phyloP scores from a whole-genome alignment of 108 stramenopile genomes.

The Cyclotella cryptica region DNA sequence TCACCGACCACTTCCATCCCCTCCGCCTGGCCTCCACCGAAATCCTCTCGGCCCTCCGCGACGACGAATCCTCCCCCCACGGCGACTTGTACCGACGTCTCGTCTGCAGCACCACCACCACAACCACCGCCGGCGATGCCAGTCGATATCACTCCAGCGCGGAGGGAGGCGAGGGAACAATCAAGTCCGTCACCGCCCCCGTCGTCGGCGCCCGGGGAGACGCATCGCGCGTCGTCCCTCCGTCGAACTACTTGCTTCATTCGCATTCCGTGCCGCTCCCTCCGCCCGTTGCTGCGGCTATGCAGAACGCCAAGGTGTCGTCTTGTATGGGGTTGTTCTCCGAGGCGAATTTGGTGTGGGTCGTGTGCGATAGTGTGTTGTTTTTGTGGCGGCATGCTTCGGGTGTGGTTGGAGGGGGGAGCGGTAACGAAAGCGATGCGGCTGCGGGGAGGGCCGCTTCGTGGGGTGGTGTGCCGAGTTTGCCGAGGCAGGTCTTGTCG shows the following conservation, averaged over 20 bases:
- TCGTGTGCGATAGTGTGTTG: slow-evolving; percentile 88
- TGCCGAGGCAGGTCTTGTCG: not conserved
- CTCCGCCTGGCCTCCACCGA: slow-evolving; percentile 67
- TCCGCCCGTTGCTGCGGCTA: slow-evolving; percentile 52
- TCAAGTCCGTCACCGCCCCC: not conserved
- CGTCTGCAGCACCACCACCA: slow-evolving; percentile 14
- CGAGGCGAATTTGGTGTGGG: slow-evolving; percentile 92
- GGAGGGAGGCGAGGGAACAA: not conserved
- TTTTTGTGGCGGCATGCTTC: slow-evolving; percentile 89
- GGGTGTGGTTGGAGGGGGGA: slow-evolving; percentile 5
- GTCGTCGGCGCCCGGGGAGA: not conserved
- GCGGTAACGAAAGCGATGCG: not conserved
- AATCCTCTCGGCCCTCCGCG: slow-evolving; percentile 69
- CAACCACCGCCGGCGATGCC: not conserved
- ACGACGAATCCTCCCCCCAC: slow-evolving; percentile 77
- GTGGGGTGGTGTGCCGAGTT: slow-evolving; percentile 13
- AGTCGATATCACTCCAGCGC: not conserved
- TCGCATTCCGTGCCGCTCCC: slow-evolving; percentile 76
- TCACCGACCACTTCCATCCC: slow-evolving; percentile 81
- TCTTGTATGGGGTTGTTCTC: slow-evolving; percentile 93
- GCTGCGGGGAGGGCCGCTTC: not conserved
- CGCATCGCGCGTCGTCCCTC: not conserved
- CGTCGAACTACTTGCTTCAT: slow-evolving; percentile 50
- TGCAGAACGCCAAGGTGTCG: slow-evolving; percentile 51
- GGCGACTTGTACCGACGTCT: slow-evolving; percentile 84